Base-by-base conservation (phyloP, 352 stramenopile species). In the Albugo laibachii region DNA sequence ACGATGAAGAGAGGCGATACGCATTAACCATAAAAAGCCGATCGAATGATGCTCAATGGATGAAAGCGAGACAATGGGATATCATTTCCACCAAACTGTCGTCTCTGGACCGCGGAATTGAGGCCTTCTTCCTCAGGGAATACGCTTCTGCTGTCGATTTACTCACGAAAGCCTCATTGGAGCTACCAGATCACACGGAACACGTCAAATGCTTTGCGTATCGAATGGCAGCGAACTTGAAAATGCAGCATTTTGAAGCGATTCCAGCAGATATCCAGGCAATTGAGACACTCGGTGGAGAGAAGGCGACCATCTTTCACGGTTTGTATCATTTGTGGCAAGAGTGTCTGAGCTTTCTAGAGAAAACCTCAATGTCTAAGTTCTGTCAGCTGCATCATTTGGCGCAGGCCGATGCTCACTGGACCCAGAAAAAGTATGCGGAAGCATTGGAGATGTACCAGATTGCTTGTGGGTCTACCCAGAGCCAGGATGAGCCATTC, bases 231-330 rank as follows among this genome's bases (percentile, higher is more conserved):
- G 66, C 69, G 34, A 82, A 84, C 41, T 43, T 84, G 16, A 64
- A 69, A 16, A 58, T 84, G 52, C 54, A 66, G 14, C 50, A 62
- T 44, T 76, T 72, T 31, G 66, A 80, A 27, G 24, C 62, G 13
- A 24, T 24, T 19, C 38, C 38, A 19, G 16, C 3, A 24, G 38
- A 43, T 24, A 63, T 84, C 8, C 49, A 63, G 13, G 49, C 55
- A 0, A 69, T 81, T 27, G 60, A 79, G 45, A 53, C 45, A 13
- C 57, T 81, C 14, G 72, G 72, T 2, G 69, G 72, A 0, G 69
- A 80, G 48, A 84, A 84, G 48, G 72, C 69, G 14, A 69, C 72
- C 15, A 80, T 84, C 35, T 84, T 84, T 47, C 69, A 84, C 36
- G 72, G 72, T 1, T 53, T 84, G 11, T 64, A 69, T 21, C 72